These are phyloP conservation scores for Boletus rex-veris DNA, from an alignment of 768 basidiomycete species.

Conservation along the genomic window DNA sequence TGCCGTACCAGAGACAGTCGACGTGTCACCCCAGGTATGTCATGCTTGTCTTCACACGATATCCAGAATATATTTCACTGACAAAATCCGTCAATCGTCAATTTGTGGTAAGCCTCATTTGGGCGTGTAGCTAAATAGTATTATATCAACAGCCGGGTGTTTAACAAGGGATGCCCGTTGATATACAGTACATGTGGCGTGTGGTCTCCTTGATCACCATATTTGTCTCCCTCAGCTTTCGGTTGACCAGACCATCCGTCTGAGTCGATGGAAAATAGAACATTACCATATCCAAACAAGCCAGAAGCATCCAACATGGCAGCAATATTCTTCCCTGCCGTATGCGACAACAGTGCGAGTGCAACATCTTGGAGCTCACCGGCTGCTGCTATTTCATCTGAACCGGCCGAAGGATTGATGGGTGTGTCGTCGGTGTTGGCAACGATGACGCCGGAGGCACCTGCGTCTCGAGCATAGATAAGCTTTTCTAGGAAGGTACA, in stretches of 20 bases:
- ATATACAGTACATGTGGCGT: constrained; percentile 60
- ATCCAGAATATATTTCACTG: too few relatives aligned
- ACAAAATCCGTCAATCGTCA: too few relatives aligned
- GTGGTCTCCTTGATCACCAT: constrained; percentile 31
- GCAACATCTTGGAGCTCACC: constrained; percentile 58
- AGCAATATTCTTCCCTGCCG: constrained; percentile 50
- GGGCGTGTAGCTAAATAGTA: constrained; percentile 1
- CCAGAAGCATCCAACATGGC: constrained; percentile 56
- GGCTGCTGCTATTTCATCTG: constrained; percentile 51
- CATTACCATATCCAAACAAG: constrained; percentile 42
- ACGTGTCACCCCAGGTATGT: too few relatives aligned
- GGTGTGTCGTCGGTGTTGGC: constrained; percentile 56
- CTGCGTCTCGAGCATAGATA: constrained; percentile 58
- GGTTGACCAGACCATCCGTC: constrained; percentile 29
- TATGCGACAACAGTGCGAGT: constrained; percentile 53
- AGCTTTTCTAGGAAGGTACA: constrained; percentile 92
- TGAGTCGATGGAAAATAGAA: constrained; percentile 50
- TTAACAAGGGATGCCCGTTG: constrained; percentile 72
- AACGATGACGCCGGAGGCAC: constrained; percentile 77
- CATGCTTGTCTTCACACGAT: too few relatives aligned
- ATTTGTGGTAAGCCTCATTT: too few relatives aligned
- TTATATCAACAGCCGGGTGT: constrained; percentile 67
- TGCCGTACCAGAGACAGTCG: too few relatives aligned
- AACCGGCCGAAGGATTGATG: constrained; percentile 65
- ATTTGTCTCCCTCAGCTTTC: constrained; percentile 9